A percentile compares a stretch with the other conserved stretches of the same genome.
Evolutionary conservation across 306 rosid genomes (phyloP).

Genomic region (Citrullus mucosospermus): DNA sequence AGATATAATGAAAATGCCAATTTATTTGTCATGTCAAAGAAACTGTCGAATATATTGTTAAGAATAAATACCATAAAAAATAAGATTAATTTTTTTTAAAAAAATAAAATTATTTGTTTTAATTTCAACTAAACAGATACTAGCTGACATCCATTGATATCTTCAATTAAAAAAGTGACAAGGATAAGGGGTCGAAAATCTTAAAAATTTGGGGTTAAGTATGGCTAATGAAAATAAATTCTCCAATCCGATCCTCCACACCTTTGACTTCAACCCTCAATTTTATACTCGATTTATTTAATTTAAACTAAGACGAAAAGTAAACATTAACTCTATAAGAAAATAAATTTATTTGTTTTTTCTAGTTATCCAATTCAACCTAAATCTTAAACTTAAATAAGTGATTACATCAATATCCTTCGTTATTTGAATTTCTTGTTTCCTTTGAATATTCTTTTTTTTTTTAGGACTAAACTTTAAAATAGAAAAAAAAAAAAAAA

Average conservation of each 20-base stretch:
- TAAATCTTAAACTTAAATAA: too few relatives aligned
- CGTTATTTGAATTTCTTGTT: too few relatives aligned
- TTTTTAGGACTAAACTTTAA: too few relatives aligned
- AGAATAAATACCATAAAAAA: too few relatives aligned
- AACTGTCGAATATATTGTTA: too few relatives aligned
- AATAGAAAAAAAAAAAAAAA: too few relatives aligned
- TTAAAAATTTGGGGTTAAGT: neutral
- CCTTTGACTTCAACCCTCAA: neutral
- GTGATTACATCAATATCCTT: neutral
- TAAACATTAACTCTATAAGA: neutral
- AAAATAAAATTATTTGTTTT: too few relatives aligned
- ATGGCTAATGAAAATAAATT: neutral
- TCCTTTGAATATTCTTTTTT: too few relatives aligned
- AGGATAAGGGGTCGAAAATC: too few relatives aligned
- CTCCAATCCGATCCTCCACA: neutral
- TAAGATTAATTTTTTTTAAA: too few relatives aligned
- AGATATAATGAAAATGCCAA: too few relatives aligned
- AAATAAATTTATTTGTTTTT: neutral
- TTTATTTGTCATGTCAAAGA: too few relatives aligned
- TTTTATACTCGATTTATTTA: neutral
- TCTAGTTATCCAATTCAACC: neutral
- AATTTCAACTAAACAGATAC: neutral
- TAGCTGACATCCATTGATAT: neutral
- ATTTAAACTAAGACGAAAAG: neutral
- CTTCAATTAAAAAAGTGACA: neutral